phyloP scores from a whole-genome alignment of 2,329 filamentous ascomycete genomes.

The Claviceps capensis region DNA sequence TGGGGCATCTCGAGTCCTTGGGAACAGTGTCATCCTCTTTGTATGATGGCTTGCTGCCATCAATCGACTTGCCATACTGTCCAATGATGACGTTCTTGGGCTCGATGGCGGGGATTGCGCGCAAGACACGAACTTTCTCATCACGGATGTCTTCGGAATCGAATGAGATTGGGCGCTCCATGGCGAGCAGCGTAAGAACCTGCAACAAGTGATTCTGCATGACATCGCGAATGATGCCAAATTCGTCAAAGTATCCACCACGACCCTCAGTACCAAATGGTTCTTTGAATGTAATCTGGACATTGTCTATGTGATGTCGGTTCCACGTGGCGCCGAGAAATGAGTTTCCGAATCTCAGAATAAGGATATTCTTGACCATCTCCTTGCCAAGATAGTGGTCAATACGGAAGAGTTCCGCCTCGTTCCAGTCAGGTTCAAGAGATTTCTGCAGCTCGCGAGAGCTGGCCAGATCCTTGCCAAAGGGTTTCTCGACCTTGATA shows the following conservation, averaged over 20 bases:
- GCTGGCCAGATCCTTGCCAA: slow-evolving; percentile 90
- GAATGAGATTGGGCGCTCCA: slow-evolving; percentile 98
- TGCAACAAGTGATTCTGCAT: slow-evolving; percentile 99
- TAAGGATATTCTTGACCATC: slow-evolving; percentile 99
- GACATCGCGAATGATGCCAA: slow-evolving; percentile 97
- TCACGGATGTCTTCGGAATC: slow-evolving; percentile 96
- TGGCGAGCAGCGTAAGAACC: slow-evolving; percentile 87
- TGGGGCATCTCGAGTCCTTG: slow-evolving; percentile 92
- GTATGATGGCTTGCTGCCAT: slow-evolving; percentile 93
- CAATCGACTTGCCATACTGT: slow-evolving; percentile 91
- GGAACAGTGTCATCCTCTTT: slow-evolving; percentile 98
- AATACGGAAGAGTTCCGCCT: slow-evolving; percentile 97
- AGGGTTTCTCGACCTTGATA: slow-evolving; percentile 87
- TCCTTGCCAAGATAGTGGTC: slow-evolving; percentile 99
- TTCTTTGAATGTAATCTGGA: slow-evolving; percentile 99
- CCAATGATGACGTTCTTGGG: slow-evolving; percentile 99
- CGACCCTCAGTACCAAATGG: slow-evolving; percentile 96
- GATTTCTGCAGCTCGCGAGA: slow-evolving; percentile 91
- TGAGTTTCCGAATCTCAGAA: slow-evolving; percentile 94
- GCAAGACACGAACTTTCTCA: slow-evolving; percentile 93
- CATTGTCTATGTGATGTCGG: slow-evolving; percentile 96
- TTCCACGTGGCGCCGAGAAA: slow-evolving; percentile 99
- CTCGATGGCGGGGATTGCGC: slow-evolving; percentile 86
- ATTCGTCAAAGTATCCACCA: slow-evolving; percentile 98
- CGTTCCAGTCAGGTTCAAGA: slow-evolving; percentile 93